A percentile compares a stretch with the other conserved stretches of the same genome.
These are phyloP conservation scores for Backusella circina DNA, from an alignment of 192 early-diverging fungal genomes.

Conservation along the genomic window DNA sequence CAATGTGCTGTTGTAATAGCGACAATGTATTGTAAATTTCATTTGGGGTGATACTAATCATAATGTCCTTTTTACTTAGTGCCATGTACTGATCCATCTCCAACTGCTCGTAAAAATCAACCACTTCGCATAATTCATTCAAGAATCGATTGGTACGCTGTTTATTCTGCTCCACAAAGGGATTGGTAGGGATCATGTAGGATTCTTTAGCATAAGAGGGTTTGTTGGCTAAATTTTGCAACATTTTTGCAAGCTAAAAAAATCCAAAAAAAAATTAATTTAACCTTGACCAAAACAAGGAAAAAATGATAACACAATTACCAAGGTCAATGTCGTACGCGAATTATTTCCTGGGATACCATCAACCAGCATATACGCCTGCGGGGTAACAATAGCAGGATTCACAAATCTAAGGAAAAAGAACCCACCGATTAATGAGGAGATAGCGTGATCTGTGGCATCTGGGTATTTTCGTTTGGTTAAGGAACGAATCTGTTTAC, in stretches of 20 bases:
- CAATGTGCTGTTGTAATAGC: conserved; percentile 76
- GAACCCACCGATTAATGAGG: conserved; percentile 94
- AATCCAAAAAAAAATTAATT: background rate
- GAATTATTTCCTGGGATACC: conserved; percentile 75
- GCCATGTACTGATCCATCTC: conserved; percentile 99
- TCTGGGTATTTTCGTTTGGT: conserved; percentile 94
- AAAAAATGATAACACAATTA: conserved; percentile 21
- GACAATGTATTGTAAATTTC: conserved; percentile 93
- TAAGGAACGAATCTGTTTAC: conserved; percentile 93
- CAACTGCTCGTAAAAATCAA: conserved; percentile 91
- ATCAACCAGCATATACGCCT: conserved; percentile 91
- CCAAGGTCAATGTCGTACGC: conserved; percentile 87
- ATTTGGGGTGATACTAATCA: conserved; percentile 89
- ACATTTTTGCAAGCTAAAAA: conserved; percentile 77
- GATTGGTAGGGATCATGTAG: conserved; percentile 85
- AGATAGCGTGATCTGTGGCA: conserved; percentile 83
- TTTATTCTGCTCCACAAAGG: conserved; percentile 87
- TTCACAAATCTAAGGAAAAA: conserved; percentile 97
- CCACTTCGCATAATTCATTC: conserved; percentile 86
- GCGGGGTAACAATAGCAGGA: conserved; percentile 94
- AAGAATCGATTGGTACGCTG: conserved; percentile 81
- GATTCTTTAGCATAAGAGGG: conserved; percentile 86
- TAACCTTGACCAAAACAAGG: background rate
- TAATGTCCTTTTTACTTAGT: conserved; percentile 85
- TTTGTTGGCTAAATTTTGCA: conserved; percentile 95